Evolutionary conservation across 1,139 yeast genomes (phyloP).

Genomic region (Protomyces inundatus): DNA sequence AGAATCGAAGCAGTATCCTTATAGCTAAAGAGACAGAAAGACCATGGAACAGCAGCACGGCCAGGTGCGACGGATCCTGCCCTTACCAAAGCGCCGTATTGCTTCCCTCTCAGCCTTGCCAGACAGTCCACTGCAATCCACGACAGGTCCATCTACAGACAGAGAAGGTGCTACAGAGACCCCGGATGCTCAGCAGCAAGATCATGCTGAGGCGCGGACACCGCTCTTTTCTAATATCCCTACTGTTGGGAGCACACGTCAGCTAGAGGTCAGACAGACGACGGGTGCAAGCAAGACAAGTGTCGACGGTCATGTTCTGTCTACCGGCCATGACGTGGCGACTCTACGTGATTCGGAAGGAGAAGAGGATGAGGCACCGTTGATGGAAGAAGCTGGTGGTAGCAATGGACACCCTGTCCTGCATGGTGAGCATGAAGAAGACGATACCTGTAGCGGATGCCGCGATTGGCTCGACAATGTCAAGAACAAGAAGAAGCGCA

Average conservation of each 20-base stretch:
- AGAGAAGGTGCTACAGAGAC: too few relatives aligned
- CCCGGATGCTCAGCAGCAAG: too few relatives aligned
- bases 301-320: too few relatives aligned
- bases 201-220: too few relatives aligned
- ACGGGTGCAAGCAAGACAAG: too few relatives aligned
- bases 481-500: conserved; percentile 31
- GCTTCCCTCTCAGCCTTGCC: background rate
- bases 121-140: too few relatives aligned
- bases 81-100: conserved; percentile 21
- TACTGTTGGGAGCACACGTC: too few relatives aligned
- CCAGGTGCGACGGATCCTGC: conserved; percentile 12
- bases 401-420: too few relatives aligned
- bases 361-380: background rate
- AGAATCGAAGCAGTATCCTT: background rate
- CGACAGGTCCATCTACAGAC: too few relatives aligned
- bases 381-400: too few relatives aligned
- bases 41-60: background rate
- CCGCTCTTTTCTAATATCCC: too few relatives aligned
- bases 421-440: background rate
- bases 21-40: background rate
- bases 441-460: conserved; percentile 19
- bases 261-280: too few relatives aligned
- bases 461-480: conserved; percentile 25
- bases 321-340: background rate
- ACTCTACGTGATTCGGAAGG: background rate